These are phyloP conservation scores for Populus tremula DNA, from an alignment of 345 rosid genomes.

Conservation along the genomic window DNA sequence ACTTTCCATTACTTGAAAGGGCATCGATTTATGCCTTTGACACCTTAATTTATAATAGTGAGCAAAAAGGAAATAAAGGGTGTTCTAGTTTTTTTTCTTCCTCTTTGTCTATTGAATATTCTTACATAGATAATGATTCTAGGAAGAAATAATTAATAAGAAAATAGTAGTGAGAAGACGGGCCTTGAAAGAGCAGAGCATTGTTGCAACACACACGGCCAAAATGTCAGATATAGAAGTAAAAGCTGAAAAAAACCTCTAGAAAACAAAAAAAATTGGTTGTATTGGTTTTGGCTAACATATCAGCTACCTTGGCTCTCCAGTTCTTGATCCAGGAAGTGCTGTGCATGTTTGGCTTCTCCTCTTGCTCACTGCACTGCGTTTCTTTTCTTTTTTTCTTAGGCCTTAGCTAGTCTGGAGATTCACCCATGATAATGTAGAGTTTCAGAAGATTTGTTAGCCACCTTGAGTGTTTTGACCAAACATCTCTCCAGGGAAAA, in stretches of 20 bases:
- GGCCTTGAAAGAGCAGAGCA: neutral
- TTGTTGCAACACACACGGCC: neutral
- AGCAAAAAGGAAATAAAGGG: too few species aligned
- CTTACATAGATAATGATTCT: too few species aligned
- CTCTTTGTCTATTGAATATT: too few species aligned
- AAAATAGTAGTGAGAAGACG: too few species aligned
- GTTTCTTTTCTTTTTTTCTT: neutral
- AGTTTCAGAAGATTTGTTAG: neutral
- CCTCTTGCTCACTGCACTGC: neutral
- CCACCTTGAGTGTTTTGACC: conserved; percentile 15
- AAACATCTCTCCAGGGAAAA: neutral
- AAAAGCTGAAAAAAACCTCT: neutral
- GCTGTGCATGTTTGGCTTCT: too few species aligned
- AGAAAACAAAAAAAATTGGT: conserved; percentile 1
- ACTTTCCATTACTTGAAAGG: neutral
- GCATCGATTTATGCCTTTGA: too few species aligned
- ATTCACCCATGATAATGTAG: neutral
- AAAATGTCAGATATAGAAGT: neutral
- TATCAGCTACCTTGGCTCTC: neutral
- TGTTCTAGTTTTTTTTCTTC: too few species aligned
- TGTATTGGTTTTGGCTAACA: neutral
- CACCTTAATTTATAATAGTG: too few species aligned
- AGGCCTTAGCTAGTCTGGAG: neutral
- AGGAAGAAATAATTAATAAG: too few species aligned
- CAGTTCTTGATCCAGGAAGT: neutral